A percentile compares a stretch with the other conserved stretches of the same genome.
phyloP scores from a whole-genome alignment of 345 rosid species.

The Erucastrum elatum region DNA sequence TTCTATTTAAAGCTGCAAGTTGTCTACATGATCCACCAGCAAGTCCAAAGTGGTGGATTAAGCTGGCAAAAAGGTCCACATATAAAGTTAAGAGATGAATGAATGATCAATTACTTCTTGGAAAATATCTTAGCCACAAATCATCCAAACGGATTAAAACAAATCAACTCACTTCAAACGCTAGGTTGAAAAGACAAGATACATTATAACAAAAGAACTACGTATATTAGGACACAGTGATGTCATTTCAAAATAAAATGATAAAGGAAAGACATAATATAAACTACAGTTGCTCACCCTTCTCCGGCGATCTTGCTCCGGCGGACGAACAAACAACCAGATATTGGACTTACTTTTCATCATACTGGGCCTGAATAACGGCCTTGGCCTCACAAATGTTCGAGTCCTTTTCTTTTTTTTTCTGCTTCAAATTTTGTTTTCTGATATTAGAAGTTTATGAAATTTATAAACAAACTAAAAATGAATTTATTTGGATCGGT shows the following conservation, averaged over 20 bases:
- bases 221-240: neutral
- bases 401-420: too few species aligned
- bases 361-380: neutral
- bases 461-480: neutral
- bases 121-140: neutral
- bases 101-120: neutral
- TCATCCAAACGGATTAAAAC: neutral
- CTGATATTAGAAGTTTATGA: too few species aligned
- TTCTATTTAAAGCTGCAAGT: conserved; percentile 21
- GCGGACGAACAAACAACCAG: neutral
- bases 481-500: neutral
- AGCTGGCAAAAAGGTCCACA: conserved; percentile 29
- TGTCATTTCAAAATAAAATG: neutral
- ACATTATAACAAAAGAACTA: neutral
- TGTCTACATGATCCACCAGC: conserved; percentile 17
- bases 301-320: neutral
- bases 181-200: neutral
- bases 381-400: neutral
- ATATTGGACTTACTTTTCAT: neutral
- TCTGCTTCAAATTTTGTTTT: too few species aligned
- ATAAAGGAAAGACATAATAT: neutral
- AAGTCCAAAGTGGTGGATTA: neutral
- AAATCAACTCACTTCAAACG: neutral
- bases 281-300: neutral
- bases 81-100: neutral